These are phyloP conservation scores for Tricholoma sp. DNA, from an alignment of 768 basidiomycete species.

Conservation along the genomic window DNA sequence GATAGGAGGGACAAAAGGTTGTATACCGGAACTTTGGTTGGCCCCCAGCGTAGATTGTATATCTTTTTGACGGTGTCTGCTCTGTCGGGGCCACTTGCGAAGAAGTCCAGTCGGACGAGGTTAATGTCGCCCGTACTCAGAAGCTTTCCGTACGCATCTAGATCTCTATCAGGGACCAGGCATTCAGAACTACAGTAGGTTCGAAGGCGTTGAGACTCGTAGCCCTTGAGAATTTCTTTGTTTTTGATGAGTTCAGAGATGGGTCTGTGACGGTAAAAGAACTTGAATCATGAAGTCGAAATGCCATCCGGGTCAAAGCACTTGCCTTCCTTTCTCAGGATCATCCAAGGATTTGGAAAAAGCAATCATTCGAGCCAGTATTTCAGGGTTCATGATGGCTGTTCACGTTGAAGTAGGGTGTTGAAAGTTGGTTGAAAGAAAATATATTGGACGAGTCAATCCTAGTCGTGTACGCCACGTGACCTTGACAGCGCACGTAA, in stretches of 20 bases:
- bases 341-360: conserved; percentile 4
- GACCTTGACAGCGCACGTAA: too few species aligned
- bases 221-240: conserved; percentile 27
- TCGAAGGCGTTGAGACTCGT: conserved; percentile 33
- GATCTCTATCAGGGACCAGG: conserved; percentile 31
- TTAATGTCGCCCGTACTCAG: conserved; percentile 22
- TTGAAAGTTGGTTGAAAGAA: too few species aligned
- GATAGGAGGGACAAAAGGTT: conserved; percentile 30
- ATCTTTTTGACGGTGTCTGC: conserved; percentile 23
- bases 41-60: conserved; percentile 32
- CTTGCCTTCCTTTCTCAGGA: conserved; percentile 20
- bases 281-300: too few species aligned
- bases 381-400: too few species aligned
- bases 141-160: conserved; percentile 26
- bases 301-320: too few species aligned
- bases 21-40: conserved; percentile 33
- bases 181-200: conserved; percentile 27
- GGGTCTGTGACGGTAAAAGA: conserved; percentile 9
- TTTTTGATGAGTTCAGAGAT: conserved; percentile 26
- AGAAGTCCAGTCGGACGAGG: conserved; percentile 21
- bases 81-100: conserved; percentile 15
- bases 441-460: too few species aligned
- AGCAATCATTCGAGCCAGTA: too few species aligned
- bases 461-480: too few species aligned
- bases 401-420: too few species aligned